Conservation (phyloP, 2,329 filamentous ascomycete genomes). For the Dendryphion nanum region DNA sequence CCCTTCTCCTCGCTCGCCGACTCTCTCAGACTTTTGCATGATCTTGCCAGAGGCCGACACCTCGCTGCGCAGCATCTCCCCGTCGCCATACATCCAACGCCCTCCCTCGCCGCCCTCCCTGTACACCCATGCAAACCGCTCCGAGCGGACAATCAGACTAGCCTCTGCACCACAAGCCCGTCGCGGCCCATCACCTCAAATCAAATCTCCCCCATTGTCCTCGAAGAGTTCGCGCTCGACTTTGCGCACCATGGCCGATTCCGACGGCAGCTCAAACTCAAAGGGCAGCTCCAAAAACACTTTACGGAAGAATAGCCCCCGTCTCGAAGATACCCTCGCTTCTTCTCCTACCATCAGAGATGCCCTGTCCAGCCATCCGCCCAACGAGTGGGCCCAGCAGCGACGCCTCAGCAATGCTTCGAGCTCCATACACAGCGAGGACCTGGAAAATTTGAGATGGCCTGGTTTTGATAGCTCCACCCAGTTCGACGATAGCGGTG, state of each 20-base stretch:
- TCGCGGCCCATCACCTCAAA: constrained; percentile 27
- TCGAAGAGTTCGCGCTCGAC: constrained; percentile 35
- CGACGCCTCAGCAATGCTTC: constrained; percentile 33
- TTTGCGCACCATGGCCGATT: constrained; percentile 30
- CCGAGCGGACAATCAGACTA: constrained; percentile 21
- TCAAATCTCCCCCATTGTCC: constrained; percentile 31
- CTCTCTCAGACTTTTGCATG: constrained; percentile 91
- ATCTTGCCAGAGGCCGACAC: constrained; percentile 67
- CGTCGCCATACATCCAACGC: constrained; percentile 49
- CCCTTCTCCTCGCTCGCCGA: constrained; percentile 60
- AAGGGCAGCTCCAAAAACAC: constrained; percentile 1
- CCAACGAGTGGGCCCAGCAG: constrained; percentile 17
- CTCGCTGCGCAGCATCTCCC: constrained; percentile 47
- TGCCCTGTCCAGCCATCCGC: constrained; percentile 12
- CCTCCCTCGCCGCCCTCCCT: constrained; percentile 42
- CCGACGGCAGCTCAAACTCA: constrained; percentile 13
- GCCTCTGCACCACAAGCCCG: constrained; percentile 26
- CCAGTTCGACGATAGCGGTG: constrained; percentile 33
- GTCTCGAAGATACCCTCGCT: constrained; percentile 23
- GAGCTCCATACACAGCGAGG: constrained; percentile 46
- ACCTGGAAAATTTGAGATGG: constrained; percentile 42
- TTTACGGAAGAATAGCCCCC: constrained; percentile 1
- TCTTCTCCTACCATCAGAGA: constrained; percentile 34
- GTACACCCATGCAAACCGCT: constrained; percentile 24
- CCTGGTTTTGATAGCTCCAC: constrained; percentile 34